Evolutionary conservation across 441 rosid species (phyloP).

Genomic region (Populus hybrid): DNA sequence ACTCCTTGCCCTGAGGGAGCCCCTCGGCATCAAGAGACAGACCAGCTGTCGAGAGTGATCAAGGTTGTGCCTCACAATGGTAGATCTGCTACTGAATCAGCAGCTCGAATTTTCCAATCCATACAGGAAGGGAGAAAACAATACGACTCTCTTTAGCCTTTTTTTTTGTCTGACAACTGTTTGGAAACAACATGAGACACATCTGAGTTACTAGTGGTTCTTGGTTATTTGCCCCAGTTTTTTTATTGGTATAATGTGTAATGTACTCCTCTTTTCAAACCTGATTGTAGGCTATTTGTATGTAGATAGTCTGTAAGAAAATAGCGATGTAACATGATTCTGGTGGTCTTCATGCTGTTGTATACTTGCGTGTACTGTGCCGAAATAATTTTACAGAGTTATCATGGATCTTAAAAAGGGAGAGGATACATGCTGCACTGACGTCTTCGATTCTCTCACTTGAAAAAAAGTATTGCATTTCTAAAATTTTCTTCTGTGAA

Average conservation of each 20-base stretch:
- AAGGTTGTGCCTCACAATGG: constrained; percentile 83
- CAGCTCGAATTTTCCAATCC: constrained; percentile 75
- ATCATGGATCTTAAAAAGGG: not conserved
- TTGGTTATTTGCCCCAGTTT: constrained; percentile 6
- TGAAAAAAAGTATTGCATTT: not conserved
- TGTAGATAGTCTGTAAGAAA: constrained; percentile 13
- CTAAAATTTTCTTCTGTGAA: not conserved
- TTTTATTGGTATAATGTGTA: not conserved
- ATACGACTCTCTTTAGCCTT: constrained; percentile 30
- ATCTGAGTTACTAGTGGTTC: constrained; percentile 4
- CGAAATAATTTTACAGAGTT: constrained; percentile 7
- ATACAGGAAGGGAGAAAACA: constrained; percentile 82
- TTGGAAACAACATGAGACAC: not conserved
- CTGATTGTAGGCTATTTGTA: constrained; percentile 4
- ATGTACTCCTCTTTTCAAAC: not conserved
- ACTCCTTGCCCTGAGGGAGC: constrained; percentile 21
- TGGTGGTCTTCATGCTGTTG: not conserved
- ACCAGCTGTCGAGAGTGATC: constrained; percentile 52
- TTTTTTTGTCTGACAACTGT: not conserved
- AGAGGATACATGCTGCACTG: not conserved
- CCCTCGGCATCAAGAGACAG: constrained; percentile 21
- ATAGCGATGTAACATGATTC: constrained; percentile 11
- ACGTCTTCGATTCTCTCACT: not conserved
- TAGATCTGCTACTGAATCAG: constrained; percentile 73
- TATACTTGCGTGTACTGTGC: not conserved